Conservation (phyloP, 2,329 filamentous ascomycete genomes). For the Neofusicoccum ribis region DNA sequence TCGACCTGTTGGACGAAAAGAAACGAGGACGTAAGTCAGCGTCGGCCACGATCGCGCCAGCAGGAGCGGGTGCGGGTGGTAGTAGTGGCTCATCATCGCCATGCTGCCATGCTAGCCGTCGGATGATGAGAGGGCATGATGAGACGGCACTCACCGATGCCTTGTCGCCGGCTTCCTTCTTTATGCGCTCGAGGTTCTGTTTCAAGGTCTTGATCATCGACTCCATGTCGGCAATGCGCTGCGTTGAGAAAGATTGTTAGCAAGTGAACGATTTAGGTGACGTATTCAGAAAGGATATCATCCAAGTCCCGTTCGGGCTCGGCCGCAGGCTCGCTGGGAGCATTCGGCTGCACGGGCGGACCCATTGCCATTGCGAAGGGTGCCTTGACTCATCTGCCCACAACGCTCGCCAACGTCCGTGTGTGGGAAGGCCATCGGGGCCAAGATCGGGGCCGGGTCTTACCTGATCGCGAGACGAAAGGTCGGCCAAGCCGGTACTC, state of each 20-base stretch:
- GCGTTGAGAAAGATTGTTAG: background rate
- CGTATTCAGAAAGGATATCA: background rate
- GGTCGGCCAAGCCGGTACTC: constrained; percentile 32
- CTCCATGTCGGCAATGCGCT: constrained; percentile 18
- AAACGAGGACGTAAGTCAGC: constrained; percentile 14
- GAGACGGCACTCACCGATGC: constrained; percentile 33
- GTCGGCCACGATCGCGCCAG: constrained; percentile 14
- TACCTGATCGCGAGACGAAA: constrained; percentile 23
- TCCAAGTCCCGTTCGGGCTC: background rate
- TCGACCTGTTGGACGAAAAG: constrained; percentile 25
- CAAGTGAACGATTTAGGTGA: background rate
- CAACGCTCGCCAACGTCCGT: background rate
- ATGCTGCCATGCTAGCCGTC: constrained; percentile 13
- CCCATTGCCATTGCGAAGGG: background rate
- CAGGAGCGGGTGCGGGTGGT: constrained; percentile 9
- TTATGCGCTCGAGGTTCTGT: constrained; percentile 34
- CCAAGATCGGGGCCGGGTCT: background rate
- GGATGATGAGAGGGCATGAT: constrained; percentile 13
- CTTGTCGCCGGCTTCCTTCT: constrained; percentile 37
- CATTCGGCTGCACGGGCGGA: too few relatives aligned
- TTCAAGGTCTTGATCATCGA: constrained; percentile 22
- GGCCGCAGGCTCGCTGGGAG: too few relatives aligned
- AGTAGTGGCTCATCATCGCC: background rate
- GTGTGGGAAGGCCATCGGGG: background rate
- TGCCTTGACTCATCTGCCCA: background rate